Base-by-base conservation (phyloP, 441 rosid genomes). In the Bocquillonia castaneifolia region DNA sequence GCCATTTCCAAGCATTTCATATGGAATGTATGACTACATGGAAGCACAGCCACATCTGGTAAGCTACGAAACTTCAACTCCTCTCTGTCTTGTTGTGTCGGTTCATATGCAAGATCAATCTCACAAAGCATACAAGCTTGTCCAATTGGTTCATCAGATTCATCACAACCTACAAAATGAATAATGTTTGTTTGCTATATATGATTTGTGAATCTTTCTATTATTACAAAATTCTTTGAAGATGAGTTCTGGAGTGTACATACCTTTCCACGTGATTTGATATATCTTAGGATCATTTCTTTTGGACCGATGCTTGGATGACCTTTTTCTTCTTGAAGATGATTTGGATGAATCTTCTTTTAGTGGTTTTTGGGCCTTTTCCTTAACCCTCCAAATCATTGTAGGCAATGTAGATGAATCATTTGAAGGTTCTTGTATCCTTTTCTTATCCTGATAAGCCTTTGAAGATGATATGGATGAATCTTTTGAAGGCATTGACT, bases 11-110 rank as follows among this genome's bases (percentile, higher is more conserved):
- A 59, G 72, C 81, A 77, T 9, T 6, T 17, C 34, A 48, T 42
- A 51, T 80, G 79, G 48, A 72, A 78, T 56, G 63, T 76, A 70
- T 80, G 84, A 37, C 80, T 74, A 23, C 84, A 80, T 15, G 67
- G 53, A 18, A 80, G 77, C 55, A 80, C 69, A 5, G 78, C 74
- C 14, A 37, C 79, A 10, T 55, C 81, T 25, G 76, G 70, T 31
- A 63, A 59, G 28, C 44, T 39, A 26, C 4, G 0, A 55, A 18
- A 4, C 57, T 42, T 68, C 23, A 37, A 0, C 32, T 52, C 64
- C 32, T 52, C 64, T 13, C 1, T 8, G 12, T 63, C 44, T 22
- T 37, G 13, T 18, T 22, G 28, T 6, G 29, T 22, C 17, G 74
- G 68, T 51, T 55, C n/a, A 55, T 50, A 14, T 56, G 76, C 77